Evolutionary conservation across 208 protist species (phyloP), one percentile per base, ranked within the genome.

Genomic region (Phytomonas francai): DNA sequence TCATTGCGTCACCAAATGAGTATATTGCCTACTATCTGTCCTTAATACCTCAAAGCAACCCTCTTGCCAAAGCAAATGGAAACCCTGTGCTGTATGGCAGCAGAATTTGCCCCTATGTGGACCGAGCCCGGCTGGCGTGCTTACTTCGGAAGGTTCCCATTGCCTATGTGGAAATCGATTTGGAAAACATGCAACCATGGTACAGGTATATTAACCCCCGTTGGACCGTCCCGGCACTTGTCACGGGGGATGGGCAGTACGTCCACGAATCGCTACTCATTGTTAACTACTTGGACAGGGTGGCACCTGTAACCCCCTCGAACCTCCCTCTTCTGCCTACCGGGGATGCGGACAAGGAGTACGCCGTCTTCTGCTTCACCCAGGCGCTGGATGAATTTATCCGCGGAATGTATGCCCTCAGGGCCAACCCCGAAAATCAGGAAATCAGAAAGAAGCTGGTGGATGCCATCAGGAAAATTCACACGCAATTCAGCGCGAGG

Each of bases 201-300:
- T 91, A 85, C 75, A 70, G 72, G 65, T 68, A 74, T 65, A 66
- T 91, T 49, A 92, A 91, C 72, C 63, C 56, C 31, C 81, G 78
- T 39, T 81, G 81, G 58, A 94, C 85, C 66, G 81, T 94, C 31
- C 85, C 88, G 3, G 67, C 75, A 33, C 62, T 93, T 19, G 66
- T 83, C 49, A 86, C 85, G 31, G 74, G 73, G 3, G 67, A 71
- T 32, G 88, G 85, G 12, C 76, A 86, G 32, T 70, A 76, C 32
- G 68, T 90, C 60, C 81, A 88, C 70, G 88, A 90, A 74, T 85
- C 81, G 63, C 74, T 78, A 65, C 72, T 77, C 39, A 83, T 89
- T 68, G 78, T 77, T 49, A 76, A 81, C 57, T 91, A 89, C 78
- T 67, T 94, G 59, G 83, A 89, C 73, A 25, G 59, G 29, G 51